Evolutionary conservation across 1,284 basidiomycete species (phyloP), one percentile per base, ranked within the genome.

Genomic region (Amylostereum areolatum): DNA sequence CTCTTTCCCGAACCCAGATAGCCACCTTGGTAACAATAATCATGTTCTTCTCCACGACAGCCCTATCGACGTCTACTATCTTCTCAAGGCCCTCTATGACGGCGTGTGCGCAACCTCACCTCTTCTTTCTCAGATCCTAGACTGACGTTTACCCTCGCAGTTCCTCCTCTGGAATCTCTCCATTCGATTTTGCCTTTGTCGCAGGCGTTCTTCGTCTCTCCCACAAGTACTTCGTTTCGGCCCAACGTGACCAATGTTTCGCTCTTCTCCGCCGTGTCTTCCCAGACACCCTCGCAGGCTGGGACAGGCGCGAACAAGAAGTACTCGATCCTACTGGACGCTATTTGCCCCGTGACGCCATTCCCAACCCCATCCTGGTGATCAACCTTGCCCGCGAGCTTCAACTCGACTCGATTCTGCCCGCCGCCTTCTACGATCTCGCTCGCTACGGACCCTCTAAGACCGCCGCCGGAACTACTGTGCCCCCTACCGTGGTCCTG

Each of bases 371-470:
- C 3, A 69, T 83, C 52, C 70, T 81, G 43, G 71, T 82, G 46
- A 82, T 88, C 62, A 75, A 81, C 49, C 76, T 88, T 50, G 83
- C 84, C 1, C 63, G 81, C 37, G 80, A 86, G 50, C 75, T 86
- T 49, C 71, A 72, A 43, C 62, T 85, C 0, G 67, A 71, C 6
- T 67, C 71, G 2, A 61, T 88, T 45, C 72, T 88, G 10, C 78
- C 83, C 2, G 70, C 81, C 30, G 83, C 83, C 0, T 78, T 88
- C 58, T 87, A 87, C 62, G 84, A 88, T 55, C 73, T 88, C 36
- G 78, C 81, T 3, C 73, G 85, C 24, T 86, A 86, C 55, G 83
- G 78, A 0, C 81, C 84, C 0, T 81, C 81, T 63, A 79, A 78
- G 62, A 84, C 86, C 52, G 66, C 81, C 55, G 50, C 66, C 0